These are phyloP conservation scores for Brassica balearica DNA, from an alignment of 441 rosid species.

Conservation along the genomic window DNA sequence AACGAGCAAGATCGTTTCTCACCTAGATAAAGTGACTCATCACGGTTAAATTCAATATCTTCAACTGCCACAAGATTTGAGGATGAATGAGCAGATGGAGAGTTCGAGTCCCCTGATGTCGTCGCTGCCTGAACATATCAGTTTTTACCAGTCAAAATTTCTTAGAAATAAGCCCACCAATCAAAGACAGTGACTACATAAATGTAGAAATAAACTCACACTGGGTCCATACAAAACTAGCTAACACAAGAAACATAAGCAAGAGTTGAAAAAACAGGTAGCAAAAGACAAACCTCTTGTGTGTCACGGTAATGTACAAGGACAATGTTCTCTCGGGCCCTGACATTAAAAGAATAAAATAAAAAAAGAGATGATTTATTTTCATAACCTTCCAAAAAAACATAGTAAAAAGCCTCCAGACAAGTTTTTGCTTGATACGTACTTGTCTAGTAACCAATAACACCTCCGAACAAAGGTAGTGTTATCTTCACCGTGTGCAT, in stretches of 20 bases:
- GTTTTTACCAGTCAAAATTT: too few species aligned
- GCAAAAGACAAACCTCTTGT: slow-evolving; percentile 73
- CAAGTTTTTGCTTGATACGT: slow-evolving; percentile 47
- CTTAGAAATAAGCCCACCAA: too few species aligned
- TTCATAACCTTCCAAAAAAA: slow-evolving; percentile 17
- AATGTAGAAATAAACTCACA: too few species aligned
- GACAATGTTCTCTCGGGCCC: slow-evolving; percentile 88
- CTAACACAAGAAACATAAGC: slow-evolving; percentile 26
- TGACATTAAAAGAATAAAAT: slow-evolving; percentile 43
- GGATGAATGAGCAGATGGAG: slow-evolving; percentile 69
- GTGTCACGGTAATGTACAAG: slow-evolving; percentile 99
- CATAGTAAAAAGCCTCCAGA: neutral
- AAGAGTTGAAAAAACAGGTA: slow-evolving; percentile 18
- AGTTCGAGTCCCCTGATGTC: slow-evolving; percentile 74
- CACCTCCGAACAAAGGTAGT: slow-evolving; percentile 91
- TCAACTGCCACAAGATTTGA: slow-evolving; percentile 55
- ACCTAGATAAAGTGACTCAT: slow-evolving; percentile 44
- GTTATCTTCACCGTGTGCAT: slow-evolving; percentile 95
- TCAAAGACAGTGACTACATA: too few species aligned
- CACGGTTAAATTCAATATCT: slow-evolving; percentile 71
- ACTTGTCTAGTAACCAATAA: slow-evolving; percentile 97
- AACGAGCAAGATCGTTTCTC: slow-evolving; percentile 34
- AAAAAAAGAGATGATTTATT: slow-evolving; percentile 8
- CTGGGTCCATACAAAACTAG: neutral
- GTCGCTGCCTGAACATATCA: slow-evolving; percentile 62